Conservation (phyloP, 495 filamentous ascomycete genomes). For the Hyphodiscus hymeniophilus region DNA sequence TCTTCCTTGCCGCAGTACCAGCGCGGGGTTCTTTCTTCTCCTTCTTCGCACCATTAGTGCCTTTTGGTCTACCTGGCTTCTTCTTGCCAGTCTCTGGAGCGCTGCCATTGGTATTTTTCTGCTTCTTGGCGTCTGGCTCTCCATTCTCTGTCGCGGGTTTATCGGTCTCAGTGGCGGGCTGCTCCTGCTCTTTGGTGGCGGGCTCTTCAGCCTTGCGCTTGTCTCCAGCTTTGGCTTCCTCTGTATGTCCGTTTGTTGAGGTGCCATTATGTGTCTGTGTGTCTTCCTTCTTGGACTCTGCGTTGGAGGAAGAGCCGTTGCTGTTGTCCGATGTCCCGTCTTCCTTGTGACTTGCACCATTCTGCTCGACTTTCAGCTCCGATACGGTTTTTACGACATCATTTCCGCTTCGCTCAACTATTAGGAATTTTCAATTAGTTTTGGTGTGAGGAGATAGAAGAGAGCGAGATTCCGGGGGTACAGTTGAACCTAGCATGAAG, state of each 20-base stretch:
- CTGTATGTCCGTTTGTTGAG: conserved; percentile 14
- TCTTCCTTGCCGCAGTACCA: conserved; percentile 18
- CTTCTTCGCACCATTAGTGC: conserved; percentile 9
- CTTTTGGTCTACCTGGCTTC: conserved; percentile 15
- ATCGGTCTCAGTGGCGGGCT: neutral
- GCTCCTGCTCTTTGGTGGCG: no score
- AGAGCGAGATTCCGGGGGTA: no score
- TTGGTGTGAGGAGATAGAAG: no score
- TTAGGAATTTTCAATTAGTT: no score
- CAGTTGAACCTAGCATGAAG: no score
- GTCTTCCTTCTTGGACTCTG: conserved; percentile 15
- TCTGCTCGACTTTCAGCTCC: conserved; percentile 42
- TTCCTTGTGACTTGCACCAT: conserved; percentile 5
- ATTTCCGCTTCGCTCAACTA: conserved; percentile 48
- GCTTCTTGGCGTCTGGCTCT: conserved; percentile 17
- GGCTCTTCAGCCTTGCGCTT: conserved; percentile 20
- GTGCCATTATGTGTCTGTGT: conserved; percentile 25
- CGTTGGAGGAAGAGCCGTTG: conserved; percentile 18
- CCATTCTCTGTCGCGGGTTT: neutral
- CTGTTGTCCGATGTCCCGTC: no score
- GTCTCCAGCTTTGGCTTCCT: conserved; percentile 12
- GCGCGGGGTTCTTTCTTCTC: conserved; percentile 19
- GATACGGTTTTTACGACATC: conserved; percentile 54
- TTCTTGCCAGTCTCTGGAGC: conserved; percentile 13
- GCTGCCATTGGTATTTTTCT: conserved; percentile 14